Evolutionary conservation across 768 basidiomycete species (phyloP).

Genomic region (Clathrus columnatus): DNA sequence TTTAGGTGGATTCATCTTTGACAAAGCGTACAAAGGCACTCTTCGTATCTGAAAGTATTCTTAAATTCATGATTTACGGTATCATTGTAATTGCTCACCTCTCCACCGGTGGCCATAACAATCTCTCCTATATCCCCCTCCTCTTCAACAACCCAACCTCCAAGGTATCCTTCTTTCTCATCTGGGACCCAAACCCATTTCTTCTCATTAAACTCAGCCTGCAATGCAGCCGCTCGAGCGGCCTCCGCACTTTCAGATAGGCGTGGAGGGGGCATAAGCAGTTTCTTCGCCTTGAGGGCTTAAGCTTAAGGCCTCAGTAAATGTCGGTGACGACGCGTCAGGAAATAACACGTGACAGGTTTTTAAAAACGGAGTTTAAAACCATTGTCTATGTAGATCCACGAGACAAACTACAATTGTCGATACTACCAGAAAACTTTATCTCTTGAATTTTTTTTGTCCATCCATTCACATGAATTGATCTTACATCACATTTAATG

Average conservation of each 20-base stretch:
- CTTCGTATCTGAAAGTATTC: conserved; percentile 44
- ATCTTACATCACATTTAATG: too few relatives aligned
- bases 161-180: conserved; percentile 83
- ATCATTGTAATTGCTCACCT: conserved; percentile 39
- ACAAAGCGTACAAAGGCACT: conserved; percentile 72
- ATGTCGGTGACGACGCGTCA: neutral
- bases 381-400: too few relatives aligned
- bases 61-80: conserved; percentile 10
- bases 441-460: too few relatives aligned
- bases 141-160: conserved; percentile 88
- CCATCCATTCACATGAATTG: too few relatives aligned
- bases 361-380: too few relatives aligned
- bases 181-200: conserved; percentile 99
- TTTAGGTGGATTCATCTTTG: conserved; percentile 98
- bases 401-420: too few relatives aligned
- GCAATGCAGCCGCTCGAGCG: conserved; percentile 77
- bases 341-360: neutral
- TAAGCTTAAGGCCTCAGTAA: too few relatives aligned
- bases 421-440: too few relatives aligned
- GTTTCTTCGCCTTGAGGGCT: neutral
- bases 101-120: conserved; percentile 75
- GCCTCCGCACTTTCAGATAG: conserved; percentile 47
- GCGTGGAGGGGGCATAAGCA: conserved; percentile 27
- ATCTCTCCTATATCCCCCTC: conserved; percentile 79
- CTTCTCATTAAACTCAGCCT: conserved; percentile 96